Base-by-base conservation (phyloP, 1,139 yeast species). In the Yamadazyma diospyri region DNA sequence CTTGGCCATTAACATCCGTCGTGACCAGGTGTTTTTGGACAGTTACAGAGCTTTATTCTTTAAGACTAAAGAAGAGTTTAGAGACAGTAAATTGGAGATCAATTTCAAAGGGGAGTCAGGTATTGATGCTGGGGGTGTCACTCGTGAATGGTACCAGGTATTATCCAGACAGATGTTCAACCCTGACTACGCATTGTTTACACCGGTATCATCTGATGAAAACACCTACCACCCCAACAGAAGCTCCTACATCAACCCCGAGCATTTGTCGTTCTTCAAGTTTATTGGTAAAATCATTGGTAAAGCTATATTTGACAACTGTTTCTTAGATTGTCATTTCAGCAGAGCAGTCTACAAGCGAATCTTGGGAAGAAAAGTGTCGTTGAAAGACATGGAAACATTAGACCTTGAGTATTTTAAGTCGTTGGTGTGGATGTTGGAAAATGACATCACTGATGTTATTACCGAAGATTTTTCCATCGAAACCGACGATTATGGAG, bases 81-180 rank as follows among this genome's bases (percentile, higher is more conserved):
- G 81, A 48, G 72, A 76, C 34, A 75, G 92, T 4, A 80, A 82
- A 42, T 64, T 92, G 45, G 92, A 84, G 35, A 79, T 94, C 27
- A 74, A 73, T 20, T 94, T 94, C 63, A 82, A 81, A 46, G 96
- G 95, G 4, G 99, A 94, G 55, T 84, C 85, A 38, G 99, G 98
- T 32, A 86, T 92, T 34, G 99, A 94, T 68, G 98, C 97, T 3
- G 99, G 99, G 47, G 99, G 99, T 33, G 82, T 94, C 15, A 87
- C 97, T 0, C 71, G 98, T 50, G 99, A 94, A 57, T 94, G 98
- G 98, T 89, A 82, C 51, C 97, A 88, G 54, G 95, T 89, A 7
- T 62, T 94, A 37, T 82, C 97, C 0, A 70, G 97, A 41, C 97
- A 92, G 57, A 89, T 94, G 86, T 88, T 92, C 61, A 89, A 92